These are phyloP conservation scores for Talaromyces sp. DNA, from an alignment of 2,329 filamentous ascomycete genomes.

Conservation along the genomic window DNA sequence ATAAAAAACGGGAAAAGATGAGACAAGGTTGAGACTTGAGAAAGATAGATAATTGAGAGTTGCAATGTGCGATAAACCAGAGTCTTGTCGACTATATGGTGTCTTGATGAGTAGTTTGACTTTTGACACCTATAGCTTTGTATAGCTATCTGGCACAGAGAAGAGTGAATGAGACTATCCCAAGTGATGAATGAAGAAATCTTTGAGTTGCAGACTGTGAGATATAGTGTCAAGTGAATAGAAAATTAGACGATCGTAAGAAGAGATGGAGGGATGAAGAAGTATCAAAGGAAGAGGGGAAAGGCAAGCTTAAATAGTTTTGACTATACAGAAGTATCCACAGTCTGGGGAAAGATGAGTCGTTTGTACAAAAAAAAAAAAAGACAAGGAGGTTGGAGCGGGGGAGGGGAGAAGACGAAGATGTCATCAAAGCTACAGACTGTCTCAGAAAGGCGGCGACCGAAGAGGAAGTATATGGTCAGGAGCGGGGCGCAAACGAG, in stretches of 20 bases:
- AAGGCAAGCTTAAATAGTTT: background rate
- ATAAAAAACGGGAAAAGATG: background rate
- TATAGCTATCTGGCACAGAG: conserved; percentile 4
- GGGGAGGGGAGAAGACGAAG: background rate
- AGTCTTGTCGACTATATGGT: conserved; percentile 4
- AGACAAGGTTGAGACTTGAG: background rate
- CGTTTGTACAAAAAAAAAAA: background rate
- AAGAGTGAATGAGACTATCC: background rate
- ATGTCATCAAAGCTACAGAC: background rate
- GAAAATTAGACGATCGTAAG: conserved; percentile 1
- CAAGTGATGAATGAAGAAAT: background rate
- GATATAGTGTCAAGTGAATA: background rate
- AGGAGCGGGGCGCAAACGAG: conserved; percentile 3
- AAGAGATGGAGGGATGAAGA: conserved; percentile 6
- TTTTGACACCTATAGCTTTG: background rate
- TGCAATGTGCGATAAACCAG: background rate
- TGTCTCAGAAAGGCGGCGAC: conserved; percentile 1
- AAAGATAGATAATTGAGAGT: background rate
- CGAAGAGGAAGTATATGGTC: background rate
- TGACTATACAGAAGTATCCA: background rate
- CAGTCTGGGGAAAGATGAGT: background rate
- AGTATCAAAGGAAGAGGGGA: background rate
- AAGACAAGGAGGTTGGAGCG: background rate
- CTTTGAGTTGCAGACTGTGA: background rate
- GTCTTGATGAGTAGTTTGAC: background rate